Conservation (phyloP, 108 stramenopile genomes). For the Skeletonema costatum region DNA sequence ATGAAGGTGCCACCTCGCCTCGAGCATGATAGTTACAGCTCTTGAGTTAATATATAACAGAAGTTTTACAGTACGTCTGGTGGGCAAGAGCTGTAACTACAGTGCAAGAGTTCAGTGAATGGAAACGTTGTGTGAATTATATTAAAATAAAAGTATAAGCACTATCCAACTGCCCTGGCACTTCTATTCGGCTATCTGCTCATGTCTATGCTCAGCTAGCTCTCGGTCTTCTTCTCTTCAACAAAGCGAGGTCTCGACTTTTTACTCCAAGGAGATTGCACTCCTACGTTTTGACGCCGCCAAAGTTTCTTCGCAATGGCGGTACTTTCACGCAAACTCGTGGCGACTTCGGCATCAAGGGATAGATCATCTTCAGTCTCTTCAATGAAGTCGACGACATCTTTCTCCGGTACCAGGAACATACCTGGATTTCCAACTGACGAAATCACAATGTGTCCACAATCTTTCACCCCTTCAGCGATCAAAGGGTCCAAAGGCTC, state of each 20-base stretch:
- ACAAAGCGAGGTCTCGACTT: constrained; percentile 24
- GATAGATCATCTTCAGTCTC: constrained; percentile 58
- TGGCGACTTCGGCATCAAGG: constrained; percentile 49
- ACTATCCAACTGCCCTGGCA: no score
- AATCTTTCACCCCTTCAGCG: constrained; percentile 37
- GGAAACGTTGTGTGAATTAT: neutral
- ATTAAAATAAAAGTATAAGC: neutral
- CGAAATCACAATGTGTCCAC: constrained; percentile 64
- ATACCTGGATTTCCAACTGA: constrained; percentile 70
- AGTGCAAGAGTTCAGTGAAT: no score
- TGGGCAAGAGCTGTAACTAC: no score
- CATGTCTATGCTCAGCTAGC: neutral
- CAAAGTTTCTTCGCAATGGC: constrained; percentile 68
- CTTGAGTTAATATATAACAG: no score
- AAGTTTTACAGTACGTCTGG: no score
- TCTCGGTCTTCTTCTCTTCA: constrained; percentile 49
- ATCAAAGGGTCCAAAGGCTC: constrained; percentile 55
- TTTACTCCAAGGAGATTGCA: constrained; percentile 36
- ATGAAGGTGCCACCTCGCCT: no score
- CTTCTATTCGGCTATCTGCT: constrained; percentile 20
- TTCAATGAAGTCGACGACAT: constrained; percentile 58
- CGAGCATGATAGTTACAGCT: no score
- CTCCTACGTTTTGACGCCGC: constrained; percentile 53
- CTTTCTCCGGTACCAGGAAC: constrained; percentile 56
- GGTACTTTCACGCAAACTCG: constrained; percentile 72